phyloP scores from a whole-genome alignment of 371 early-diverging fungal species.

The Circinella minor region DNA sequence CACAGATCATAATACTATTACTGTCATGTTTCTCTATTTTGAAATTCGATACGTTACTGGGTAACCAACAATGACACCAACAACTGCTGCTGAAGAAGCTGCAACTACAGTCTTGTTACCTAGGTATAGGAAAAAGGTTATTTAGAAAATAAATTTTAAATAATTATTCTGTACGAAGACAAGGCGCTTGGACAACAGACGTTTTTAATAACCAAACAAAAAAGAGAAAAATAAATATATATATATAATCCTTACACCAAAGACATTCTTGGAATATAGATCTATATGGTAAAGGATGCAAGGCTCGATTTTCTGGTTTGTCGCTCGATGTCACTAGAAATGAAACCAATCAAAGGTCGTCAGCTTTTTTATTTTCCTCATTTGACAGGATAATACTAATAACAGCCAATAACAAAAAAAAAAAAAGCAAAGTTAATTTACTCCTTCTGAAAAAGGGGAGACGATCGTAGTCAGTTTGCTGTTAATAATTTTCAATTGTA shows the following conservation, averaged over 20 bases:
- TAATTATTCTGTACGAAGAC: too few species aligned
- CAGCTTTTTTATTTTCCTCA: background rate
- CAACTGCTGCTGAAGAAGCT: conserved; percentile 66
- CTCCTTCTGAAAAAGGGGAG: conserved; percentile 2
- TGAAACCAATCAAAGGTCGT: background rate
- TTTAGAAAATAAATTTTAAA: background rate
- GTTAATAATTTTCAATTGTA: background rate
- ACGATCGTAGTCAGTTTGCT: background rate
- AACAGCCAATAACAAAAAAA: background rate
- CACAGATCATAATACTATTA: background rate
- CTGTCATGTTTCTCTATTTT: background rate
- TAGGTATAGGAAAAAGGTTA: conserved; percentile 13
- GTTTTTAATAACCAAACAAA: background rate
- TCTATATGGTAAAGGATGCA: conserved; percentile 29
- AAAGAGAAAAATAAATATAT: background rate
- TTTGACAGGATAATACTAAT: too few species aligned
- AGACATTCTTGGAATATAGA: conserved; percentile 24
- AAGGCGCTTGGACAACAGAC: background rate
- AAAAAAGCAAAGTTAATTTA: background rate
- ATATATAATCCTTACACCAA: conserved; percentile 21
- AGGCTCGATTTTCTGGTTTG: conserved; percentile 4
- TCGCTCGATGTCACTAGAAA: conserved; percentile 2
- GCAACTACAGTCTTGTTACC: conserved; percentile 65
- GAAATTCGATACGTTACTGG: conserved; percentile 36
- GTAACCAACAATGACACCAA: conserved; percentile 64